Evolutionary conservation across 1,139 yeast species (phyloP), one percentile per base, ranked within the genome.

Genomic region (Taphrina communis): DNA sequence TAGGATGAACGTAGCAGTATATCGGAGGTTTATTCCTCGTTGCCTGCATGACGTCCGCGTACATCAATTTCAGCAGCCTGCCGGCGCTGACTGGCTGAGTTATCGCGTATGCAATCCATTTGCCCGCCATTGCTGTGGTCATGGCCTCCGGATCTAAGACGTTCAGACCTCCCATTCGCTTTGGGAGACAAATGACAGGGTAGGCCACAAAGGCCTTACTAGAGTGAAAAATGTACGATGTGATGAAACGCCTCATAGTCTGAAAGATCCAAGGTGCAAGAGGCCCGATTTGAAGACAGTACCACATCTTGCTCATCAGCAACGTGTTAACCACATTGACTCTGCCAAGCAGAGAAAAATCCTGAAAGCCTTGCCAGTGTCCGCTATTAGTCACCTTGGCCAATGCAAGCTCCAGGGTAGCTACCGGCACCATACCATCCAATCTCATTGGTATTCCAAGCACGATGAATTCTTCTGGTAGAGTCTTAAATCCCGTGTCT

Each of bases 281-380:
- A n/a, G 56, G 56, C n/a, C 56, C 56, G 7, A 51, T 51, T 35
- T 51, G 56, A 12, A 51, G 56, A 21, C 21, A 12, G 35, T 51
- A 51, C 56, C 56, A 51, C 56, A 51, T 51, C n/a, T 51, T 51
- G 56, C 56, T 51, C 21, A 21, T n/a, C n/a, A 51, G 56, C 21
- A 51, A 21, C 25, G 25, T n/a, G n/a, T 51, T 51, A 21, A 51
- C 35, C 12, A 51, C 21, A 21, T 51, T 51, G 8, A 51, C 56
- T 25, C 56, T 19, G 8, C 56, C 56, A 12, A 51, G 14, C 36
- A 51, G n/a, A 25, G 25, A n/a, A 51, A 21, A 51, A 12, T 21
- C 56, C 35, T 51, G 11, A 25, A 51, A 51, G 9, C 56, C 56
- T 51, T 14, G 8, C 56, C 56, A 51, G 8, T 51, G 56, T 8